These are phyloP conservation scores for Amphichorda felina DNA, from an alignment of 2,329 filamentous ascomycete species.

Conservation along the genomic window DNA sequence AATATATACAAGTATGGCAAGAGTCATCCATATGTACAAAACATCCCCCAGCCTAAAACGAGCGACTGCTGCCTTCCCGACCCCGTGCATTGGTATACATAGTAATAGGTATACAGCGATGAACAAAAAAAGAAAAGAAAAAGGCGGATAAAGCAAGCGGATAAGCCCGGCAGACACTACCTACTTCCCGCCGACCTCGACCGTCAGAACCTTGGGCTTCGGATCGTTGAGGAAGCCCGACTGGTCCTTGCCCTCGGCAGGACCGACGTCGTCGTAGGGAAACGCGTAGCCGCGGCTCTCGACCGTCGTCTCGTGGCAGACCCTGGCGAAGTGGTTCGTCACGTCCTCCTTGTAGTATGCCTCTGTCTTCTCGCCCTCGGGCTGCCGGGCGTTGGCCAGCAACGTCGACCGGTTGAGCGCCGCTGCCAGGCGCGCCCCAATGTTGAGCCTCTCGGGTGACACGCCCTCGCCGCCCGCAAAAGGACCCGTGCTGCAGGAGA, in stretches of 20 bases:
- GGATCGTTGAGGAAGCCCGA: conserved; percentile 3
- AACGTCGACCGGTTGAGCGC: conserved; percentile 67
- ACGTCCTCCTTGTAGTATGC: conserved; percentile 40
- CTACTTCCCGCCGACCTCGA: conserved; percentile 3
- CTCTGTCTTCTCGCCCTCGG: conserved; percentile 32
- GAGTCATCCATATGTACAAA: too few relatives aligned
- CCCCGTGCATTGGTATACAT: too few relatives aligned
- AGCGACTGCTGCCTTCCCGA: too few relatives aligned
- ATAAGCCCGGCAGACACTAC: too few relatives aligned
- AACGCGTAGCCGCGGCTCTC: conserved; percentile 57
- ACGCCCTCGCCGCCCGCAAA: conserved; percentile 34
- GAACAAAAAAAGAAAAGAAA: too few relatives aligned
- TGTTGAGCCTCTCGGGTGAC: conserved; percentile 39
- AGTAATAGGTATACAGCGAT: too few relatives aligned
- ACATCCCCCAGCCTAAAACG: too few relatives aligned
- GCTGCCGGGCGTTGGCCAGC: conserved; percentile 37
- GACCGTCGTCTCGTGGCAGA: conserved; percentile 48
- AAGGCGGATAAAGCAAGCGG: too few relatives aligned
- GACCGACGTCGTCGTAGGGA: conserved; percentile 58
- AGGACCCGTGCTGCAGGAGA: conserved; percentile 41
- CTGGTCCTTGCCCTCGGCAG: conserved; percentile 11
- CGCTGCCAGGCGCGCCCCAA: conserved; percentile 63
- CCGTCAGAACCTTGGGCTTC: conserved; percentile 3
- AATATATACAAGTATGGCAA: too few relatives aligned
- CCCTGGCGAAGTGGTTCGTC: conserved; percentile 57